Percentiles rank a stretch among this genome's conserved stretches.
Evolutionary conservation across 2,329 filamentous ascomycete genomes (phyloP).

Genomic region (Aspergillus sp.): DNA sequence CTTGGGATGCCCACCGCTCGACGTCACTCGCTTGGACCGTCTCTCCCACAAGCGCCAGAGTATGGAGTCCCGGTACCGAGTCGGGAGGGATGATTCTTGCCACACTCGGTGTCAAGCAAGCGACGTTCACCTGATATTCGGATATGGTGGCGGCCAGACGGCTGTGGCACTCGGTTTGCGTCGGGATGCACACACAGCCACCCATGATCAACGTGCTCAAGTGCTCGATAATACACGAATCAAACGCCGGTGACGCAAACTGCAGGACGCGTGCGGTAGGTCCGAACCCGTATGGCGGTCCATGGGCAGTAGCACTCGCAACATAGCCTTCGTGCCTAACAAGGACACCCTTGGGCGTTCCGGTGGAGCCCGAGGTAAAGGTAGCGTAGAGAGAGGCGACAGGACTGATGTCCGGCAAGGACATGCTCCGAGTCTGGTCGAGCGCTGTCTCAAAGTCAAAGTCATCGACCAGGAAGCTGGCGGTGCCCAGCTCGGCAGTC

Average conservation of each 20-base stretch:
- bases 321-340: no score
- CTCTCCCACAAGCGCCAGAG: neutral
- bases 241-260: slow-evolving; percentile 19
- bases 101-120: neutral
- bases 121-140: no score
- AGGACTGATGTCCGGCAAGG: no score
- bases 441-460: no score
- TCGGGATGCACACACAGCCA: slow-evolving; percentile 24
- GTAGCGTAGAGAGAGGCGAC: no score
- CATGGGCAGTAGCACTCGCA: no score
- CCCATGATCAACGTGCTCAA: slow-evolving; percentile 22
- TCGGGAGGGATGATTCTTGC: neutral
- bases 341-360: no score
- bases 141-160: slow-evolving; percentile 37
- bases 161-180: slow-evolving; percentile 24
- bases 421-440: no score
- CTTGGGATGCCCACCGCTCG: neutral
- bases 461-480: no score
- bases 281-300: no score
- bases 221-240: slow-evolving; percentile 18
- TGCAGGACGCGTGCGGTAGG: neutral
- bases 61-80: neutral
- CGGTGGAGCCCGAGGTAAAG: no score
- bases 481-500: no score
- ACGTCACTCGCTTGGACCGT: neutral